Base-by-base conservation (phyloP, 495 filamentous ascomycete genomes). In the Viridothelium virens region DNA sequence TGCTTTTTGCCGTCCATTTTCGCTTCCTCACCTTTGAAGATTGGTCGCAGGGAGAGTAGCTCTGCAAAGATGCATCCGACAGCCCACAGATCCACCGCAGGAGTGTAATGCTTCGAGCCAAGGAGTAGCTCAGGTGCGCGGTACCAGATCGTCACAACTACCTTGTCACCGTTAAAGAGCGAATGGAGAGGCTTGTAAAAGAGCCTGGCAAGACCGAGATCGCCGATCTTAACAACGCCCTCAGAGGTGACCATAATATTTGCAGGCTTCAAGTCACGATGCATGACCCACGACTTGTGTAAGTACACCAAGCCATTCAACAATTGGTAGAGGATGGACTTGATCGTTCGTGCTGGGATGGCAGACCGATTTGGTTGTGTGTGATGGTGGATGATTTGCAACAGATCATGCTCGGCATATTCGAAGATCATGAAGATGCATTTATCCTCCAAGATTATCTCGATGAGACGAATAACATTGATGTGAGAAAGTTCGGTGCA, bases 351-450 rank as follows among this genome's bases (percentile, higher is more conserved):
- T 5, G 94, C 90, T 0, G 92, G 92, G 68, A 98, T 97, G 37
- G 90, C 86, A 69, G 90, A 87, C 56, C 94, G 84, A 12, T 89
- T 86, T 14, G 90, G 89, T 66, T 95, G 90, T 2, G 91, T 93
- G 78, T 99, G 94, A 72, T 97, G 91, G 74, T 99, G 94, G 70
- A 99, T 96, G 68, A 99, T 97, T 76, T 97, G 95, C 7, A 99
- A 82, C 50, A 99, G 81, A 74, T 99, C 94, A 77, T 91, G 94
- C 77, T 99, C 94, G 69, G 92, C 93, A 74, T 96, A 99, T 77
- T 97, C 94, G 73, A 99, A 99, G 25, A 99, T 92, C 91, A 99
- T 99, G 77, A 92, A 97, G 73, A 99, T 99, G 79, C 92, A 97
- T 78, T 97, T 97, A 77, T 96, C 91, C 77, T 99, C 92, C 14